These are phyloP conservation scores for Ulmus americana DNA, from an alignment of 331 rosid genomes.

Conservation along the genomic window DNA sequence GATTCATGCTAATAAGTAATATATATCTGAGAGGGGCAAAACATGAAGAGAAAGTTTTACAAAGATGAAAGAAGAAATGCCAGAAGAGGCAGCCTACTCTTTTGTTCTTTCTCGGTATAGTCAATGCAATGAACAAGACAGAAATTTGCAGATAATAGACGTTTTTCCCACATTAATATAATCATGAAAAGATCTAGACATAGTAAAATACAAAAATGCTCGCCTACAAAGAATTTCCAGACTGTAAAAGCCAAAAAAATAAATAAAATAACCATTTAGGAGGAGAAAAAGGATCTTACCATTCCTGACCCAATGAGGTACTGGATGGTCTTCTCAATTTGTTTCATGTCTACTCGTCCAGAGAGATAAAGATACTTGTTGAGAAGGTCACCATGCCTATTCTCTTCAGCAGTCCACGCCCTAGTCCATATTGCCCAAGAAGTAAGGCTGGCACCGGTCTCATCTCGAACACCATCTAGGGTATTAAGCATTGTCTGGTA, in stretches of 20 bases:
- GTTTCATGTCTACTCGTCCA: constrained; percentile 42
- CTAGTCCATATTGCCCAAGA: constrained; percentile 42
- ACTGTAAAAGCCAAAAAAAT: neutral
- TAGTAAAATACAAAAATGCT: too few species aligned
- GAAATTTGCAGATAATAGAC: neutral
- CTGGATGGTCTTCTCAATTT: constrained; percentile 40
- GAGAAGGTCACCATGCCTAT: constrained; percentile 42
- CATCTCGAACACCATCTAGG: constrained; percentile 41
- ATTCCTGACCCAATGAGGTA: constrained; percentile 46
- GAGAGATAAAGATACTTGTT: constrained; percentile 46
- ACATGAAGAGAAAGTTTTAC: neutral
- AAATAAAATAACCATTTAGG: neutral
- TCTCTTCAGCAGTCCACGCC: constrained; percentile 51
- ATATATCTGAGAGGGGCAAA: neutral
- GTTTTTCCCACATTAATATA: too few species aligned
- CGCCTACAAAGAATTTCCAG: neutral
- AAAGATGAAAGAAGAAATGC: neutral
- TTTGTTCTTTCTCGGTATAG: too few species aligned
- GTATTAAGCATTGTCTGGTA: constrained; percentile 53
- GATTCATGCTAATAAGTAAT: too few species aligned
- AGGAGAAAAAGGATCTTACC: constrained; percentile 26
- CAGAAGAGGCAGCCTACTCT: neutral
- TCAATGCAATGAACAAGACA: too few species aligned
- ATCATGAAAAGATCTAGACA: too few species aligned
- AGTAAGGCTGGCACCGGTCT: constrained; percentile 44